phyloP scores from a whole-genome alignment of 2,329 filamentous ascomycete species.

The Paraphoma chrysanthemicola region DNA sequence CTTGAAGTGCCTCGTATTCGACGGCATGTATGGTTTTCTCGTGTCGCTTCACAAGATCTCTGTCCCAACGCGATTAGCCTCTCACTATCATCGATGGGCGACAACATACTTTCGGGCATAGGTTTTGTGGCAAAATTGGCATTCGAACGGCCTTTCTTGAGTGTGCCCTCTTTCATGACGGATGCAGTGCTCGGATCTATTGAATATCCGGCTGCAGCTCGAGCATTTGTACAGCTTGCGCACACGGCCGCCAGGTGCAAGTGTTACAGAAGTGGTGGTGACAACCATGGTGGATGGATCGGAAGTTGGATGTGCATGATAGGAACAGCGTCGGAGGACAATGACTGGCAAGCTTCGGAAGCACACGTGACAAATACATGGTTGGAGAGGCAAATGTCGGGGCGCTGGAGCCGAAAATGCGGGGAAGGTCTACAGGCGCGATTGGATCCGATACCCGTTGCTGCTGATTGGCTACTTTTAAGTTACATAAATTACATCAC shows the following conservation, averaged over 20 bases:
- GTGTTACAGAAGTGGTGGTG: neutral
- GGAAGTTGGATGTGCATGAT: neutral
- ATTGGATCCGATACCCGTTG: too few relatives aligned
- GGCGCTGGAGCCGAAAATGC: neutral
- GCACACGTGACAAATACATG: neutral
- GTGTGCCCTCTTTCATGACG: slow-evolving; percentile 45
- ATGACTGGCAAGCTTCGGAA: neutral
- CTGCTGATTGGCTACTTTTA: too few relatives aligned
- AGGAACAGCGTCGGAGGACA: neutral
- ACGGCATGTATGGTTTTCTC: slow-evolving; percentile 43
- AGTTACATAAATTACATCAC: too few relatives aligned
- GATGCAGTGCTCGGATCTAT: slow-evolving; percentile 45
- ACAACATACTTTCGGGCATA: slow-evolving; percentile 43
- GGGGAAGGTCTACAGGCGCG: neutral
- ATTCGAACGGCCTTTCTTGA: slow-evolving; percentile 42
- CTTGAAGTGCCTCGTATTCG: slow-evolving; percentile 17
- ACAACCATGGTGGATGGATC: neutral
- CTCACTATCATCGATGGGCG: neutral
- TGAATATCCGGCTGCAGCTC: slow-evolving; percentile 40
- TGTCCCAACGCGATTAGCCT: slow-evolving; percentile 12
- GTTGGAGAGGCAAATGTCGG: neutral
- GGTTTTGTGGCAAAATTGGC: slow-evolving; percentile 40
- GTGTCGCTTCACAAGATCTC: slow-evolving; percentile 46
- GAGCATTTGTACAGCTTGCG: slow-evolving; percentile 6
- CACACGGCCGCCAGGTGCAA: neutral